phyloP scores from a whole-genome alignment of 139 green algal genomes.

The Chlamydomonas incerta region DNA sequence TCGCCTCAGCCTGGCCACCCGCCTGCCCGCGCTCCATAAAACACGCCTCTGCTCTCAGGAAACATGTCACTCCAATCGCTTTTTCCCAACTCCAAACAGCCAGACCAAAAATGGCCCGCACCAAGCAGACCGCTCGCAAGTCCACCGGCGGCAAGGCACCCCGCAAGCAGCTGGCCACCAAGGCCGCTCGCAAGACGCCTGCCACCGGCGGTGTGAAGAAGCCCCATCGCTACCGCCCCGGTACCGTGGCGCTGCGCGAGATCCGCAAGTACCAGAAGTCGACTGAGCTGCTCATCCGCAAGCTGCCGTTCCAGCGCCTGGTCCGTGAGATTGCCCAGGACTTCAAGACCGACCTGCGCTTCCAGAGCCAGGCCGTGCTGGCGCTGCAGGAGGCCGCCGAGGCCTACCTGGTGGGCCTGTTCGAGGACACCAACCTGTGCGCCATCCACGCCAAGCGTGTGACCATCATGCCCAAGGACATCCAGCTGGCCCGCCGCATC shows the following conservation, averaged over 20 bases:
- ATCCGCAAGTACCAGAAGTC: slow-evolving; percentile 96
- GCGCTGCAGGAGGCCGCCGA: slow-evolving; percentile 95
- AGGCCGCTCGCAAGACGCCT: slow-evolving; percentile 79
- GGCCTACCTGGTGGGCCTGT: slow-evolving; percentile 96
- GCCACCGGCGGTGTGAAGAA: slow-evolving; percentile 86
- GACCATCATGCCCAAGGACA: slow-evolving; percentile 78
- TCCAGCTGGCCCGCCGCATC: slow-evolving; percentile 69
- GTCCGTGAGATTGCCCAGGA: slow-evolving; percentile 98
- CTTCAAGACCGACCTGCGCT: slow-evolving; percentile 99
- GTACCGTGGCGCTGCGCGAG: slow-evolving; percentile 90
- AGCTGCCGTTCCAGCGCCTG: slow-evolving; percentile 96
- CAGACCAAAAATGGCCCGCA: slow-evolving; percentile 82
- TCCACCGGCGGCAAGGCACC: slow-evolving; percentile 90
- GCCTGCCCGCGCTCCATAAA: too few species aligned
- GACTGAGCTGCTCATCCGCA: slow-evolving; percentile 94
- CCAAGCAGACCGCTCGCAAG: slow-evolving; percentile 91
- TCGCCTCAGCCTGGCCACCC: too few species aligned
- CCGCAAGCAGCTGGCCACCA: slow-evolving; percentile 96
- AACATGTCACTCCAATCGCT: too few species aligned
- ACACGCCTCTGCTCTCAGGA: too few species aligned
- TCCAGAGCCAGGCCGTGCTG: slow-evolving; percentile 93
- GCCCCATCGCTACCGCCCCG: slow-evolving; percentile 87
- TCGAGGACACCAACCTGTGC: slow-evolving; percentile 92
- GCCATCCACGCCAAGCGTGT: slow-evolving; percentile 97
- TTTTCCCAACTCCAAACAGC: too few species aligned